phyloP scores from a whole-genome alignment of 2,329 filamentous ascomycete genomes.

The Pseudovirgaria hyperparasitica region DNA sequence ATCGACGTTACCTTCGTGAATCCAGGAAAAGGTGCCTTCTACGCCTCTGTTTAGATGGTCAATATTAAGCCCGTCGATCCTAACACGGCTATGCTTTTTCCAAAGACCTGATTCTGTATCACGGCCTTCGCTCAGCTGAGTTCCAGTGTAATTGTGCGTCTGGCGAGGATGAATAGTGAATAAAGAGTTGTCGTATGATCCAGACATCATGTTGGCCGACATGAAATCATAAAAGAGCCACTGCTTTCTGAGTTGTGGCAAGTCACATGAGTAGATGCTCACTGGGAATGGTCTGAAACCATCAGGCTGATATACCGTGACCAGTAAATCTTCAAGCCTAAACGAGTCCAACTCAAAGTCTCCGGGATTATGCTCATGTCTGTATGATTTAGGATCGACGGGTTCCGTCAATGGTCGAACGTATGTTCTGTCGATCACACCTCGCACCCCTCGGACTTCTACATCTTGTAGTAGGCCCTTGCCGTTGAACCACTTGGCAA shows the following conservation, averaged over 20 bases:
- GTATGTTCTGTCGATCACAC: slow-evolving; percentile 80
- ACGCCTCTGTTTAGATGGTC: slow-evolving; percentile 92
- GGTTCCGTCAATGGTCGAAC: slow-evolving; percentile 58
- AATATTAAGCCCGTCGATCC: slow-evolving; percentile 87
- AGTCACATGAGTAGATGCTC: slow-evolving; percentile 90
- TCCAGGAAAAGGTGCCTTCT: slow-evolving; percentile 92
- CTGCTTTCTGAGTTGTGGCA: slow-evolving; percentile 84
- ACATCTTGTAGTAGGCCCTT: slow-evolving; percentile 86
- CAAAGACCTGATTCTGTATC: slow-evolving; percentile 59
- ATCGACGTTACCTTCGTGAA: slow-evolving; percentile 91
- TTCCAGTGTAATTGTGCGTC: slow-evolving; percentile 64
- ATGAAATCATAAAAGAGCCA: slow-evolving; percentile 98
- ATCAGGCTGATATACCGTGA: slow-evolving; percentile 82
- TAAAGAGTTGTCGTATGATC: slow-evolving; percentile 85
- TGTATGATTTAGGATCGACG: slow-evolving; percentile 73
- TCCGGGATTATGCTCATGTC: slow-evolving; percentile 75
- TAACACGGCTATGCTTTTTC: slow-evolving; percentile 90
- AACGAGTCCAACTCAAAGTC: slow-evolving; percentile 97
- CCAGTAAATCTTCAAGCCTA: slow-evolving; percentile 84
- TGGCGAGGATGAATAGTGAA: slow-evolving; percentile 96
- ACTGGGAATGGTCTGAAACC: slow-evolving; percentile 90
- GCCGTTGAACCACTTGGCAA: slow-evolving; percentile 98
- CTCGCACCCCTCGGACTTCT: slow-evolving; percentile 84
- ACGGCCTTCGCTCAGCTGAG: slow-evolving; percentile 41
- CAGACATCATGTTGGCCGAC: slow-evolving; percentile 90